These are phyloP conservation scores for Alternaria conjuncta DNA, from an alignment of 2,329 filamentous ascomycete genomes.

Conservation along the genomic window DNA sequence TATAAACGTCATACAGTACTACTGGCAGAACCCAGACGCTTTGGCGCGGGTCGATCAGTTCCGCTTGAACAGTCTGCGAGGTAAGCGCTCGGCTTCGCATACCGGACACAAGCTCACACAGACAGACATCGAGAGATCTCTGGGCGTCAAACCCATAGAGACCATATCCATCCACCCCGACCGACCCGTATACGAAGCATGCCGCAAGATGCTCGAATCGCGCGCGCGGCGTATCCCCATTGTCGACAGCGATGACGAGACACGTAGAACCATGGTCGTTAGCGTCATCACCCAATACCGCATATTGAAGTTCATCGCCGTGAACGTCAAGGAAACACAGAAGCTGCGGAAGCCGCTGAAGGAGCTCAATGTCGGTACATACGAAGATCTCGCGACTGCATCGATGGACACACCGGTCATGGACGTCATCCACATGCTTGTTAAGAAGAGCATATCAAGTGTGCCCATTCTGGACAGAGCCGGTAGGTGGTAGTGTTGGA, in stretches of 20 bases:
- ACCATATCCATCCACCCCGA: constrained; percentile 95
- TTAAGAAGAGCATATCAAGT: constrained; percentile 90
- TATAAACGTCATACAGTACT: constrained; percentile 98
- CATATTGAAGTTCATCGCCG: constrained; percentile 97
- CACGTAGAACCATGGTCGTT: constrained; percentile 87
- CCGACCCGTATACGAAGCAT: constrained; percentile 91
- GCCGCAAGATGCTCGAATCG: constrained; percentile 90
- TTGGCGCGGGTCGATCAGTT: constrained; percentile 92
- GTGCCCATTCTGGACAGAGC: constrained; percentile 89
- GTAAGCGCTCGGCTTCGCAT: constrained; percentile 57
- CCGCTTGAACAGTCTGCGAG: constrained; percentile 86
- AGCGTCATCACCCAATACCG: constrained; percentile 98
- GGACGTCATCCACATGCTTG: constrained; percentile 91
- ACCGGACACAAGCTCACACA: constrained; percentile 17
- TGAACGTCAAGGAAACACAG: constrained; percentile 90
- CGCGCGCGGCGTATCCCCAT: constrained; percentile 92
- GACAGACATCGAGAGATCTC: constrained; percentile 90
- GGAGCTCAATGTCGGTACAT: constrained; percentile 86
- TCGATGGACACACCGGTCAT: constrained; percentile 90
- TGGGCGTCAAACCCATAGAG: constrained; percentile 88
- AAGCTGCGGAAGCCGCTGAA: constrained; percentile 84
- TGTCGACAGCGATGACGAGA: constrained; percentile 93
- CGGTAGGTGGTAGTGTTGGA: constrained; percentile 48
- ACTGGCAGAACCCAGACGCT: constrained; percentile 94
- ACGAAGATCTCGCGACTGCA: constrained; percentile 79